Evolutionary conservation across 2,329 filamentous ascomycete genomes (phyloP).

Genomic region (Aspergillus piperis): DNA sequence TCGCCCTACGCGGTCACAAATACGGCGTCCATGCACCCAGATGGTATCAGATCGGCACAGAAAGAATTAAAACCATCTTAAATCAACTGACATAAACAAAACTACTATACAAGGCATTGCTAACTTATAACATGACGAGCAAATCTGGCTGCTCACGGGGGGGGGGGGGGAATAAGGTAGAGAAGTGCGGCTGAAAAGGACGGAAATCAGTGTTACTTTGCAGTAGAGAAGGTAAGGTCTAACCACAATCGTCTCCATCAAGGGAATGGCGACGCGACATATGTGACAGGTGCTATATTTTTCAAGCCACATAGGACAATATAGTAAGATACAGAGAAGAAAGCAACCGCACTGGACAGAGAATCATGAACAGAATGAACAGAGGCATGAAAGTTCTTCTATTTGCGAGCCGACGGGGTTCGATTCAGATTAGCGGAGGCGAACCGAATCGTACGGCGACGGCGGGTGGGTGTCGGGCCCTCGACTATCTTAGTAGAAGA

Average conservation of each 20-base stretch:
- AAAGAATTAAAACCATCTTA: not conserved
- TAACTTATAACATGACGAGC: slow-evolving; percentile 1
- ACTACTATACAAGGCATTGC: slow-evolving; percentile 8
- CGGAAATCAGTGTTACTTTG: slow-evolving; percentile 21
- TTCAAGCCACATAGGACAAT: slow-evolving; percentile 31
- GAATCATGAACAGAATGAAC: slow-evolving; percentile 33
- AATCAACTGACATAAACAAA: not conserved
- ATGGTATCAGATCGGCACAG: not conserved
- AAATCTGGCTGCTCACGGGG: not conserved
- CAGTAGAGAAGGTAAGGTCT: slow-evolving; percentile 25
- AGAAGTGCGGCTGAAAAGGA: not conserved
- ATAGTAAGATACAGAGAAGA: slow-evolving; percentile 43
- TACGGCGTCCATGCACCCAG: not conserved
- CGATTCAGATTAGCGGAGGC: not conserved
- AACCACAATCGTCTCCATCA: slow-evolving; percentile 24
- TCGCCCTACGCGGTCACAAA: no score
- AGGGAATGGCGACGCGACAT: slow-evolving; percentile 20
- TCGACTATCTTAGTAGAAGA: slow-evolving; percentile 40
- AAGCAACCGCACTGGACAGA: slow-evolving; percentile 31
- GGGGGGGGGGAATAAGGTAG: not conserved
- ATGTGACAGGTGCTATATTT: slow-evolving; percentile 30
- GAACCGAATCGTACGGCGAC: not conserved
- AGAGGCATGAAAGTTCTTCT: slow-evolving; percentile 19
- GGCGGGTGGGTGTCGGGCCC: slow-evolving; percentile 9
- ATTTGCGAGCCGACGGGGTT: slow-evolving; percentile 17